Evolutionary conservation across 2,329 filamentous ascomycete species (phyloP), one percentile per base, ranked within the genome.

Genomic region (Bipolaris zeicola): DNA sequence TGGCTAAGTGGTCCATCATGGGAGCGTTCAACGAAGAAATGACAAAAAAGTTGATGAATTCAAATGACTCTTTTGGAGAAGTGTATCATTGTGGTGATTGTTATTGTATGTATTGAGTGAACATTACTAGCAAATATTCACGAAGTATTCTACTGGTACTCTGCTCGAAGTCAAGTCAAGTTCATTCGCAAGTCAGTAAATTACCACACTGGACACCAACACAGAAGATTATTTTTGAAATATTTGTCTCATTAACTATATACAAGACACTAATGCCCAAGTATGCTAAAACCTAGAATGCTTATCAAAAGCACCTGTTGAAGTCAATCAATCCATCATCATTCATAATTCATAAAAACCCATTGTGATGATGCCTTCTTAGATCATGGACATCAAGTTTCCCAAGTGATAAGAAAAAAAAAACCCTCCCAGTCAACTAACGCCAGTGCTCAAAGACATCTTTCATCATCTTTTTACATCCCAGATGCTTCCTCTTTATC

Each of bases 11-110:
- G 58, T 60, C 60, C 66, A 66, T 65, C 62, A 64, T 60, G 64
- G 62, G 59, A 60, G 70, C 62, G 61, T 68, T 68, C 61, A 61
- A 68, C 59, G 67, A 71, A 64, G 61, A 57, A 68, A 69, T 69
- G 67, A 71, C 62, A 62, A 67, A 69, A 69, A 70, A 57, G 44
- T 57, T 57, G 16, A 69, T 63, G 62, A 67, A 55, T 63, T 56
- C 57, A 58, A 50, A 45, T 39, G 18, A 43, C 28, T 31, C 28
- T 31, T 31, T 31, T 11, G 28, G 1, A 10, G 11, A 4, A 10
- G 3, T 31, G 26, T 31, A 31, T 31, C 28, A 13, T 31, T 31
- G 10, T 5, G 11, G 28, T 31, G 28, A 31, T 13, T 31, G 5
- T 31, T 13, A 13, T 31, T 31, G 10, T 31, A 11, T 11, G 10